A percentile compares a stretch with the other conserved stretches of the same genome.
phyloP scores from a whole-genome alignment of 2,329 filamentous ascomycete species.

The Penicillium brevicompactum region DNA sequence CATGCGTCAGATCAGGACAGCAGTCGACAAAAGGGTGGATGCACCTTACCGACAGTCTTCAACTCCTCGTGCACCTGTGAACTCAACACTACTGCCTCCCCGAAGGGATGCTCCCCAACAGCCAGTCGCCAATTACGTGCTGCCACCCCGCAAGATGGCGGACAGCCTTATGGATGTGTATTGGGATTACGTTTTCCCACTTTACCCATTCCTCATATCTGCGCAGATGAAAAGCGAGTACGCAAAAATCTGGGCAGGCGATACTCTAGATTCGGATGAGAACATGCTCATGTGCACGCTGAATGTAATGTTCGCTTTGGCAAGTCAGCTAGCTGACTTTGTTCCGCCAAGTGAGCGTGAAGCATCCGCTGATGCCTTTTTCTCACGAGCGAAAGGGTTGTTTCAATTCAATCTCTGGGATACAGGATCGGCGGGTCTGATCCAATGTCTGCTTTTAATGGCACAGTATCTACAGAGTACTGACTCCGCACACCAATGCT shows the following conservation, averaged over 20 bases:
- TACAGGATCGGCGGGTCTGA: conserved; percentile 45
- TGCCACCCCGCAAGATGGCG: conserved; percentile 50
- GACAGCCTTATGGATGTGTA: conserved; percentile 51
- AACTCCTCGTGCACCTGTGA: conserved; percentile 11
- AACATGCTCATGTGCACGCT: conserved; percentile 49
- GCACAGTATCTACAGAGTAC: conserved; percentile 55
- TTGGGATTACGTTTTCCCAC: conserved; percentile 50
- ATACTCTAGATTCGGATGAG: conserved; percentile 41
- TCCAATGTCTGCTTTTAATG: conserved; percentile 52
- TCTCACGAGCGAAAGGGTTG: conserved; percentile 46
- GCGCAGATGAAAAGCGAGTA: conserved; percentile 44
- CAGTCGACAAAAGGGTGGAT: conserved; percentile 39
- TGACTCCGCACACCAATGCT: conserved; percentile 51
- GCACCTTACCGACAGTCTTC: conserved; percentile 24
- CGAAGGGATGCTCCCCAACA: conserved; percentile 13
- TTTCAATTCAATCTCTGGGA: conserved; percentile 49
- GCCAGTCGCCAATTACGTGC: conserved; percentile 36
- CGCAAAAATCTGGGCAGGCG: conserved; percentile 44
- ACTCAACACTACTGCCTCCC: conserved; percentile 24
- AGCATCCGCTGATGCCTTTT: conserved; percentile 45
- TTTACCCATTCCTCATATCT: conserved; percentile 51
- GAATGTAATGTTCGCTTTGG: conserved; percentile 52
- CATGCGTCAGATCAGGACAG: conserved; percentile 50
- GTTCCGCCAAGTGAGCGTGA: conserved; percentile 45
- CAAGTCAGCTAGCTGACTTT: conserved; percentile 48